A percentile compares a stretch with the other conserved stretches of the same genome.
phyloP scores from a whole-genome alignment of 2,329 filamentous ascomycete genomes.

The Aspergillus caelatus region DNA sequence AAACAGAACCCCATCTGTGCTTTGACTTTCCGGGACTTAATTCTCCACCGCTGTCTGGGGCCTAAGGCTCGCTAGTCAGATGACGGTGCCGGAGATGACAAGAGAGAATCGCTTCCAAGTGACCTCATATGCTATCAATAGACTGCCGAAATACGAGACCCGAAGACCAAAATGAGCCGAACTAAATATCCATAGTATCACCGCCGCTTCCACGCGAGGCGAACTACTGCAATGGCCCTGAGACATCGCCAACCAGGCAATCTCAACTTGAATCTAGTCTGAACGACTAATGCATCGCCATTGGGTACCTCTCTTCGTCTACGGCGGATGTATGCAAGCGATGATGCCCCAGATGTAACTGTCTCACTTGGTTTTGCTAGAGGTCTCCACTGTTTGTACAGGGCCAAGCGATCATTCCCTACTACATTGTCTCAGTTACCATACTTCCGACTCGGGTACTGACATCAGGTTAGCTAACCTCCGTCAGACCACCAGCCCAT shows the following conservation, averaged over 20 bases:
- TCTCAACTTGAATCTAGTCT: not conserved
- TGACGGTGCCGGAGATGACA: not conserved
- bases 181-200: not conserved
- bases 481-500: not conserved
- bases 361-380: conserved; percentile 9
- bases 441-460: not conserved
- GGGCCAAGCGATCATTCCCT: conserved; percentile 18
- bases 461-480: not conserved
- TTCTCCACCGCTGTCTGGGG: not conserved
- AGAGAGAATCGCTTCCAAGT: not conserved
- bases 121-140: conserved; percentile 12
- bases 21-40: not conserved
- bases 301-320: not conserved
- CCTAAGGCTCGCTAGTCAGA: not conserved
- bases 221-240: conserved; percentile 12
- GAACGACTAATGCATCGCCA: not conserved
- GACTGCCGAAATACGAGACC: conserved; percentile 7
- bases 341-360: conserved; percentile 23
- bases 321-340: not conserved
- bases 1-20: not conserved
- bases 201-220: not conserved
- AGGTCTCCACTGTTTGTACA: not conserved
- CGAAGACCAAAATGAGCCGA: not conserved
- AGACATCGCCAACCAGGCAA: conserved; percentile 25
- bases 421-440: conserved; percentile 13